Conservation (phyloP, 2,329 filamentous ascomycete genomes). For the Colletotrichum noveboracense region DNA sequence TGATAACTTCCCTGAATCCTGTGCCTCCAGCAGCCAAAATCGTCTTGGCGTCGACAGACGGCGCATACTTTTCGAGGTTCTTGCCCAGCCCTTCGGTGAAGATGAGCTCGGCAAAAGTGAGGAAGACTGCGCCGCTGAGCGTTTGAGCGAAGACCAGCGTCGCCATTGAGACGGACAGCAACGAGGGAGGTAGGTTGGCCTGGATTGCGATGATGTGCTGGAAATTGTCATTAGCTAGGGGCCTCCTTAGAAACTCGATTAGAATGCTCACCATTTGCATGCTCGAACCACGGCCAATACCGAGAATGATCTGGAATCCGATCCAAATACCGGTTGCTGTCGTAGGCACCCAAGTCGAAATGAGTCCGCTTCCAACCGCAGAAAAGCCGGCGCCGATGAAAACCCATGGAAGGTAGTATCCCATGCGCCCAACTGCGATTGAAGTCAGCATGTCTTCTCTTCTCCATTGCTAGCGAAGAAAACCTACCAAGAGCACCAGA, state of each 20-base stretch:
- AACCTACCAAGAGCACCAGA: conserved; percentile 34
- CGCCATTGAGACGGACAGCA: conserved; percentile 31
- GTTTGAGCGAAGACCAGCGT: conserved; percentile 43
- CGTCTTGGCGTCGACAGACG: conserved; percentile 33
- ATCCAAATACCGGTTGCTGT: conserved; percentile 44
- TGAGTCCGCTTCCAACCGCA: conserved; percentile 38
- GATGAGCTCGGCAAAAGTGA: conserved; percentile 35
- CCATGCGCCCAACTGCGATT: conserved; percentile 30
- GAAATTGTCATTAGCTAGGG: background rate
- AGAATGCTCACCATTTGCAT: conserved; percentile 34
- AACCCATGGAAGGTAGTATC: conserved; percentile 23
- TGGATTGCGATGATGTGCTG: conserved; percentile 33
- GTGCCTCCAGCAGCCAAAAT: conserved; percentile 50
- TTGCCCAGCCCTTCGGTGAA: background rate
- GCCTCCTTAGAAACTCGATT: too few species aligned
- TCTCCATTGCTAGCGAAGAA: too few species aligned
- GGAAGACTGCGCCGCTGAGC: conserved; percentile 52
- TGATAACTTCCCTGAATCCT: conserved; percentile 37
- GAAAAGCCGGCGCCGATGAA: conserved; percentile 41
- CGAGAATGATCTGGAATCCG: conserved; percentile 53
- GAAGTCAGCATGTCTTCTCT: background rate
- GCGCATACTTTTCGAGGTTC: conserved; percentile 19
- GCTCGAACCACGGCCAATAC: conserved; percentile 47
- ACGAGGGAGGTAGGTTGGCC: conserved; percentile 26
- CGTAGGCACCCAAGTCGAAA: conserved; percentile 41